A percentile compares a stretch with the other conserved stretches of the same genome.
These are phyloP conservation scores for Thelephora ganbajun DNA, from an alignment of 768 basidiomycete genomes.

Conservation along the genomic window DNA sequence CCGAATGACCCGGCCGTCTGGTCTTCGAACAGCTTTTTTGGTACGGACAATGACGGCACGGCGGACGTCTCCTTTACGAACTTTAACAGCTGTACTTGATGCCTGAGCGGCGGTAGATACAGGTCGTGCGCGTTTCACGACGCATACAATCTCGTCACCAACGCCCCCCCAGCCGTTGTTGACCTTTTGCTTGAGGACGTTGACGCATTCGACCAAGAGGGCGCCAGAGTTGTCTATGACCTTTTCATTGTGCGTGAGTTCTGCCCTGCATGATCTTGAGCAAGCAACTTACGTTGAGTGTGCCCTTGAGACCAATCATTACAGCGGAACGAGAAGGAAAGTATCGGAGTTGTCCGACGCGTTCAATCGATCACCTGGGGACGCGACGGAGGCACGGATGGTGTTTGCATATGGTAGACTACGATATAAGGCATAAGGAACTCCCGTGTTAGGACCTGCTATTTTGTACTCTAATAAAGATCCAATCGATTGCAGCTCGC, in stretches of 20 bases:
- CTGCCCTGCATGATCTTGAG: background rate
- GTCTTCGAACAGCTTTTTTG: conserved; percentile 69
- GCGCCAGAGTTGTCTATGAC: conserved; percentile 98
- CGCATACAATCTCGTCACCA: conserved; percentile 93
- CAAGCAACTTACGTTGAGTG: conserved; percentile 53
- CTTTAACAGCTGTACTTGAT: conserved; percentile 74
- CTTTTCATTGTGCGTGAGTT: conserved; percentile 23
- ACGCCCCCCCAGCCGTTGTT: conserved; percentile 89
- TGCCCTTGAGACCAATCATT: conserved; percentile 95
- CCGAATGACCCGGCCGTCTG: conserved; percentile 76
- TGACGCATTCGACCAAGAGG: conserved; percentile 88
- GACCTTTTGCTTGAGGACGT: conserved; percentile 90
- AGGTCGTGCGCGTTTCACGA: conserved; percentile 84
- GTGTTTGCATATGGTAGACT: too few relatives aligned
- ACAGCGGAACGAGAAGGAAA: background rate
- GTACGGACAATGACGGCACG: conserved; percentile 92
- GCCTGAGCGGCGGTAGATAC: conserved; percentile 51
- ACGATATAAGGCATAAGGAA: too few relatives aligned
- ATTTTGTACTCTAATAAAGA: conserved; percentile 84
- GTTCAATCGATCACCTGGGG: too few relatives aligned
- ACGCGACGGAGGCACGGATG: too few relatives aligned
- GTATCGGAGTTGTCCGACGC: too few relatives aligned
- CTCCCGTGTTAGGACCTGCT: conserved; percentile 41
- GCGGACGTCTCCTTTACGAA: conserved; percentile 87
- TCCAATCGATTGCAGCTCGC: conserved; percentile 80